Percentiles rank a stretch among this genome's conserved stretches.
These are phyloP conservation scores for Leccinum fibrillosum DNA, from an alignment of 768 basidiomycete species.

Conservation along the genomic window DNA sequence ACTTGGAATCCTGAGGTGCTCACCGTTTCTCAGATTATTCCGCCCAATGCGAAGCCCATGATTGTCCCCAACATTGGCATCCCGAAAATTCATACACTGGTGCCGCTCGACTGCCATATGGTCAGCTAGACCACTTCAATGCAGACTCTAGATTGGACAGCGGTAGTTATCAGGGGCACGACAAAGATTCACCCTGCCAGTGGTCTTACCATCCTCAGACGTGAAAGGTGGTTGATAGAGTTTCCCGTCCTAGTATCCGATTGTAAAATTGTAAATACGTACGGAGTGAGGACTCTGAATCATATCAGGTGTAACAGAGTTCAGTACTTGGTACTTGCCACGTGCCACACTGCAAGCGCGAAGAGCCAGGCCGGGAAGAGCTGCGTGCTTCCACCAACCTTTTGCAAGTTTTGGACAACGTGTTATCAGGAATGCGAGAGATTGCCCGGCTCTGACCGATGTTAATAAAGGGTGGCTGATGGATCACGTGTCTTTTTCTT, in stretches of 20 bases:
- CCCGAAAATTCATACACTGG: neutral
- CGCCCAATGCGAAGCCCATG: neutral
- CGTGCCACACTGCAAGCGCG: no score
- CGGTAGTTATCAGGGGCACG: neutral
- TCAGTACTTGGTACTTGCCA: no score
- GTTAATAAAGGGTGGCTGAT: no score
- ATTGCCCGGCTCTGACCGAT: no score
- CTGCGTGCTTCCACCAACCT: no score
- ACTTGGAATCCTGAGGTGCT: neutral
- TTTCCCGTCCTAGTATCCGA: neutral
- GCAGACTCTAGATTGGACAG: neutral
- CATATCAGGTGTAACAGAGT: no score
- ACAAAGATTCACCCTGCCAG: neutral
- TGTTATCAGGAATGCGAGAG: no score
- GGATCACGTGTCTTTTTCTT: no score
- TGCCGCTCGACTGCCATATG: neutral
- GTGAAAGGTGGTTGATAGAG: neutral
- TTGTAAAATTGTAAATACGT: neutral
- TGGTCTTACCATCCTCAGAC: neutral
- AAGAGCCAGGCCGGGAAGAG: no score
- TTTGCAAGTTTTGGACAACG: no score
- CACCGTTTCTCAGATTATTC: conserved; percentile 2
- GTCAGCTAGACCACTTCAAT: neutral
- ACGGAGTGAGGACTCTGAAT: neutral
- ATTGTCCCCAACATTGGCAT: neutral